Base-by-base conservation (phyloP, 768 basidiomycete species). In the Phlebiopsis flavidoalba region DNA sequence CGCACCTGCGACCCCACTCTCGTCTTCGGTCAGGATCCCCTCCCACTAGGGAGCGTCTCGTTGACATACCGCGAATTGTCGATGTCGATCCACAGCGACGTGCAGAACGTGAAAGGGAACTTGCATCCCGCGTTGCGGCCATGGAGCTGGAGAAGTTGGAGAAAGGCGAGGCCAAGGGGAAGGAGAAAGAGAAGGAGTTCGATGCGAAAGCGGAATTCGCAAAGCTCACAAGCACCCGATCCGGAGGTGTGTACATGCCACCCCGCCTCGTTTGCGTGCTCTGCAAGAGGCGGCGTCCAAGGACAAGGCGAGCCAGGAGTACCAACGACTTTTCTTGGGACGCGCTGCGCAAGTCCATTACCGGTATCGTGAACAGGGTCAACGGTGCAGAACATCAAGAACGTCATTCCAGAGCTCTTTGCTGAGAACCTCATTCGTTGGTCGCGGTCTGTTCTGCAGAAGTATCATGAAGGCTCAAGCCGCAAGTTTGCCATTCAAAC, bases 351-450 rank as follows among this genome's bases (percentile, higher is more conserved):
- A 99, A 99, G 76, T 92, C 89, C 54, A 91, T 99, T 69, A 98
- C 97, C 31, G 97, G 97, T 93, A 89, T 98, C 66, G 96, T 98
- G 80, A 99, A 99, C 80, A 90, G 97, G 80, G 93, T 99, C 77
- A 98, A 98, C 73, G n/a, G 82, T 94, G 19, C 81, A 87, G 66
- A 98, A 98, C 73, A 99, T 99, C 83, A 97, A 98, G 75, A 83
- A 89, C 67, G 84, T 96, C 65, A 83, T 94, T 0, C 93, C 93
- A 0, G 93, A 96, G 72, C 75, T 99, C 24, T 98, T 99, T 69
- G 74, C 85, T 1, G 97, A 99, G 74, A 97, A 99, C 74, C 83
- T 99, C 33, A 85, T 98, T 62, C 86, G 95, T n/a, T 51, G 97
- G 97, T 0, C 82, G 93, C 24, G 97, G 97, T 0, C 79, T 99